A percentile compares a stretch with the other conserved stretches of the same genome.
phyloP scores from a whole-genome alignment of 1,284 basidiomycete genomes.

The Schizopora paradoxa region DNA sequence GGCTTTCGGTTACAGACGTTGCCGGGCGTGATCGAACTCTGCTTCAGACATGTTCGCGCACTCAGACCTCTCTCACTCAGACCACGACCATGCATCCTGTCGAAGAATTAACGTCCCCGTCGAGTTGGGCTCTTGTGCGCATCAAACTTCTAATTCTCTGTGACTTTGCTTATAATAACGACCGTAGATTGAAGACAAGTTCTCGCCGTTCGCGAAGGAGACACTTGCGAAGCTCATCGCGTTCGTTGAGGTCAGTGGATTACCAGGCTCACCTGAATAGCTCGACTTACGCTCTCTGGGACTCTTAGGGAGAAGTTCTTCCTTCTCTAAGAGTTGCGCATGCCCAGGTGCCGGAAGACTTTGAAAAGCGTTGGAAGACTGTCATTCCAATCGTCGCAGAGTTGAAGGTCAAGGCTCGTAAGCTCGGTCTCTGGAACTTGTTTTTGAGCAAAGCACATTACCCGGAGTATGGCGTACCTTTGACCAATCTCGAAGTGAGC shows the following conservation, averaged over 20 bases:
- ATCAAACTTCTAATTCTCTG: conserved; percentile 1
- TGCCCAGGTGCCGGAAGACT: conserved; percentile 79
- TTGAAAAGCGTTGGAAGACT: conserved; percentile 76
- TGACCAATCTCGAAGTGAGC: conserved; percentile 87
- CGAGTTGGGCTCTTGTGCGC: conserved; percentile 75
- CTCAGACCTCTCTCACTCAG: conserved; percentile 16
- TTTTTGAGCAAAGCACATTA: conserved; percentile 95
- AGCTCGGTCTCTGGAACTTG: conserved; percentile 92
- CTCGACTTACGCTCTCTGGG: conserved; percentile 12
- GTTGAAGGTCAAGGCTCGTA: conserved; percentile 85
- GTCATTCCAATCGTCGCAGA: conserved; percentile 79
- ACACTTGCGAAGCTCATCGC: conserved; percentile 77
- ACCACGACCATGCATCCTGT: conserved; percentile 61
- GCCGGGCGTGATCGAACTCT: not conserved
- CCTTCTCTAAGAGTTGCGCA: conserved; percentile 78
- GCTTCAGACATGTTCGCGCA: too few relatives aligned
- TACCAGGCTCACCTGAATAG: not conserved
- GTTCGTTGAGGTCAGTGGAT: conserved; percentile 71
- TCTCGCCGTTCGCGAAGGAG: conserved; percentile 85
- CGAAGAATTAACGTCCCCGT: conserved; percentile 67
- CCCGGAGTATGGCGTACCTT: conserved; percentile 80
- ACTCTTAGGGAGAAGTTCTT: conserved; percentile 75
- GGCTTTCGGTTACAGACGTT: not conserved
- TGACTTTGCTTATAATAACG: not conserved
- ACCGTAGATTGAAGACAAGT: conserved; percentile 80